These are phyloP conservation scores for Inosperma sp. DNA, from an alignment of 768 basidiomycete species.

Conservation along the genomic window DNA sequence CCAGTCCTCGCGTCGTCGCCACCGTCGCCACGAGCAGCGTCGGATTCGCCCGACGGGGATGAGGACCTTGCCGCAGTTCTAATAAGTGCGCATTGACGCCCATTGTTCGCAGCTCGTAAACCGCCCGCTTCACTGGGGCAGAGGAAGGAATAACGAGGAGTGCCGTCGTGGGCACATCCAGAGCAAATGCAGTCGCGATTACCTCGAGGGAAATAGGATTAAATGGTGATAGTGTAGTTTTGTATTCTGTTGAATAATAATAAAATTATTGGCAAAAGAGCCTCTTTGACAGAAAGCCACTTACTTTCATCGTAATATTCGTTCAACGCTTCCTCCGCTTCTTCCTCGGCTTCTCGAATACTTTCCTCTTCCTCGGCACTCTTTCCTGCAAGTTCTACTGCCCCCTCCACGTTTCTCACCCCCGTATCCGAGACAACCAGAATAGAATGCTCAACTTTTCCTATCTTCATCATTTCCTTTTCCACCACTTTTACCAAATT, in stretches of 20 bases:
- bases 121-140: constrained; percentile 55
- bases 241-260: constrained; percentile 36
- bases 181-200: constrained; percentile 63
- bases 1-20: constrained; percentile 68
- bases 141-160: constrained; percentile 64
- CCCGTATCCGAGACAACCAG: constrained; percentile 56
- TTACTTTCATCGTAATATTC: constrained; percentile 18
- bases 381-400: constrained; percentile 24
- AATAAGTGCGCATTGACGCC: constrained; percentile 65
- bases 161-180: constrained; percentile 65
- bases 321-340: constrained; percentile 13
- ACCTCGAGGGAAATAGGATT: constrained; percentile 58
- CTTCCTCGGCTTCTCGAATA: constrained; percentile 14
- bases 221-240: constrained; percentile 46
- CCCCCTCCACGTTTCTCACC: constrained; percentile 53
- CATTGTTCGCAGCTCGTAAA: constrained; percentile 58
- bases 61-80: constrained; percentile 44
- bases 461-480: constrained; percentile 9
- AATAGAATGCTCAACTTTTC: constrained; percentile 44
- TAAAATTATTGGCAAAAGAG: constrained; percentile 12
- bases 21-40: constrained; percentile 63
- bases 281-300: constrained; percentile 13
- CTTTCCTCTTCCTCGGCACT: constrained; percentile 20
- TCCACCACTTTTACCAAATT: constrained; percentile 33
- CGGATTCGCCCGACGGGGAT: constrained; percentile 50